Evolutionary conservation across 208 protist species (phyloP), one percentile per base, ranked within the genome.

Genomic region (Wallacemonas collosoma): DNA sequence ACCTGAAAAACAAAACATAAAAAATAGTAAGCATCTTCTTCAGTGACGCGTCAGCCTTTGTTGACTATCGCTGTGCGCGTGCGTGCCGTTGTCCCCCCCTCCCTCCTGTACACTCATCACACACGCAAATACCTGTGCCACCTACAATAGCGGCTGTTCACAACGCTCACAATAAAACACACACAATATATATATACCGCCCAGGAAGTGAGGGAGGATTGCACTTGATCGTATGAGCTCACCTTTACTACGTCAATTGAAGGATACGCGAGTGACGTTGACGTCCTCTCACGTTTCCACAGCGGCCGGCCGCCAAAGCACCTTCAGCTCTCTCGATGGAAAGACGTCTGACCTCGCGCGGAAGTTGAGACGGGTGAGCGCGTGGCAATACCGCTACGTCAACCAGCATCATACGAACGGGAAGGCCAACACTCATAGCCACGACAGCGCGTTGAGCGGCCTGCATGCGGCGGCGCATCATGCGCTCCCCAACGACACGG

Each of bases 341-440:
- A 65, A 65, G 1, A 9, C 12, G 1, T 50, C 60, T n/a, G 60
- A 65, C 60, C 60, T 65, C 12, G 43, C 39, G 41, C 7, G 60
- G 7, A 65, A 65, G 39, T 41, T 65, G 40, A 38, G 60, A 3
- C 38, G 60, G 3, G 43, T 65, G 9, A 65, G 40, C 43, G 43
- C 60, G 15, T 65, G 60, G 60, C 8, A 39, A 38, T 65, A 65
- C 60, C 60, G 60, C 6, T 65, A n/a, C 60, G 4, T 44, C 41
- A 65, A 36, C n/a, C 60, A 65, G 3, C 43, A 65, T 4, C 26
- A 26, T 26, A 26, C 26, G 26, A 44, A 4, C 45, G 15, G 60
- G 15, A 45, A 65, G 5, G 43, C 3, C 35, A 36, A 43, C 54
- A 1, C 0, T 15, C 4, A 36, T 38, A 62, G 35, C 56, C 17